Evolutionary conservation across 805 yeast species (phyloP).

Genomic region (Priceomyces melissophilus): DNA sequence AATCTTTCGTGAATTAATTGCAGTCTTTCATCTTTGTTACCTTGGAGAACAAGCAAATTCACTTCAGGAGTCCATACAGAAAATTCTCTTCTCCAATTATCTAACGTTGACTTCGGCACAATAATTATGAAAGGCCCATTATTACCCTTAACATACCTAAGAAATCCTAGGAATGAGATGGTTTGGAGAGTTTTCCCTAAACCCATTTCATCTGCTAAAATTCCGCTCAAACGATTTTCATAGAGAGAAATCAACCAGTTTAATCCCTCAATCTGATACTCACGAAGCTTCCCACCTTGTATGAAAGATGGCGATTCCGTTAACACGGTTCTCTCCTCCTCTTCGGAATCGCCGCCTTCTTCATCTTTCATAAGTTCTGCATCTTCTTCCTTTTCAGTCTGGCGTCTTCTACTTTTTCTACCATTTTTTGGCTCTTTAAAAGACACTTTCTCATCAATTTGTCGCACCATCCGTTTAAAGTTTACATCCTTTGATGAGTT

Average conservation of each 20-base stretch:
- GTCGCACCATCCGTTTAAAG: slow-evolving; percentile 58
- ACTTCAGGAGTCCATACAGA: slow-evolving; percentile 96
- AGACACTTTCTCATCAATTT: slow-evolving; percentile 49
- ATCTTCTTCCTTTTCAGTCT: slow-evolving; percentile 94
- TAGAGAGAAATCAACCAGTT: slow-evolving; percentile 91
- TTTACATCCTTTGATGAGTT: slow-evolving; percentile 75
- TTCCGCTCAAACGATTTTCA: slow-evolving; percentile 87
- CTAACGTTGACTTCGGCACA: slow-evolving; percentile 93
- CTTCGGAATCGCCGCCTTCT: slow-evolving; percentile 54
- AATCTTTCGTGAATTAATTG: slow-evolving; percentile 56
- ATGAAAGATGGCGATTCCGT: slow-evolving; percentile 83
- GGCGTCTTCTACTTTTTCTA: slow-evolving; percentile 56
- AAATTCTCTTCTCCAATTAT: slow-evolving; percentile 95
- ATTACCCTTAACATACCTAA: slow-evolving; percentile 71
- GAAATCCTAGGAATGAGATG: slow-evolving; percentile 83
- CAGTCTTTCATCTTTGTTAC: slow-evolving; percentile 77
- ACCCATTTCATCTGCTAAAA: slow-evolving; percentile 98
- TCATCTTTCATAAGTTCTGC: slow-evolving; percentile 86
- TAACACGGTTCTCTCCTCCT: slow-evolving; percentile 56
- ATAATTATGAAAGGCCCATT: slow-evolving; percentile 90
- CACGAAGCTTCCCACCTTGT: slow-evolving; percentile 70
- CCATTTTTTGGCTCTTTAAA: slow-evolving; percentile 26
- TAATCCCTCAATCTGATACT: slow-evolving; percentile 90
- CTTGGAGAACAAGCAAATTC: slow-evolving; percentile 78
- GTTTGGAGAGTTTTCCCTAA: slow-evolving; percentile 95